phyloP scores from a whole-genome alignment of 345 rosid genomes.

The Salix viminalis region DNA sequence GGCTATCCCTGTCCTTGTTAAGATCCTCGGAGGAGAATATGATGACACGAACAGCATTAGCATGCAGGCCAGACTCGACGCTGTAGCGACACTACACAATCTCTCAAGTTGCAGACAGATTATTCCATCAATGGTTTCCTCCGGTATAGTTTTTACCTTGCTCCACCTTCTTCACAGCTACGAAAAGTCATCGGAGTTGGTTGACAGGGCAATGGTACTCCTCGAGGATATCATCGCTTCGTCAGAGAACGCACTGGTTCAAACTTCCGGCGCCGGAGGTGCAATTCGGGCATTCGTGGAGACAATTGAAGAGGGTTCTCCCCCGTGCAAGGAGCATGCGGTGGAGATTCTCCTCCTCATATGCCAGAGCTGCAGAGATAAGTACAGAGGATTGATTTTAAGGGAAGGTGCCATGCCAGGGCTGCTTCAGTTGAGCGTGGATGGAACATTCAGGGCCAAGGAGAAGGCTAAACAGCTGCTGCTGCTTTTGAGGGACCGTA shows the following conservation, averaged over 20 bases:
- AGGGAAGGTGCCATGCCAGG: slow-evolving; percentile 82
- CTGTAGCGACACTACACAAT: slow-evolving; percentile 68
- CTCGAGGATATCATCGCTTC: slow-evolving; percentile 41
- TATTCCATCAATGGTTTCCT: slow-evolving; percentile 46
- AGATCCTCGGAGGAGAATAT: slow-evolving; percentile 23
- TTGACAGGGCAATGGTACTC: slow-evolving; percentile 56
- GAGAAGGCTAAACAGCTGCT: slow-evolving; percentile 57
- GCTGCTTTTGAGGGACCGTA: slow-evolving; percentile 57
- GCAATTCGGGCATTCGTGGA: slow-evolving; percentile 62
- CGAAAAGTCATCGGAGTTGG: slow-evolving; percentile 45
- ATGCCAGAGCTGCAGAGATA: slow-evolving; percentile 62
- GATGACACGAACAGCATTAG: slow-evolving; percentile 13
- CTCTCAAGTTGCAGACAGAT: slow-evolving; percentile 60
- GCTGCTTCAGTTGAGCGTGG: slow-evolving; percentile 69
- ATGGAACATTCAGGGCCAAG: slow-evolving; percentile 64
- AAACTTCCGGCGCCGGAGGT: slow-evolving; percentile 31
- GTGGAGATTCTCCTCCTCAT: slow-evolving; percentile 56
- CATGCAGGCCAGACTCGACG: slow-evolving; percentile 50
- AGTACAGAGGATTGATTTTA: slow-evolving; percentile 56
- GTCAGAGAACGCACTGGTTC: slow-evolving; percentile 38
- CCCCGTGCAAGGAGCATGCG: slow-evolving; percentile 62
- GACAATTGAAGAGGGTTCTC: slow-evolving; percentile 70
- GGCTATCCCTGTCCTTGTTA: slow-evolving; percentile 41
- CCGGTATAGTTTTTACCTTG: slow-evolving; percentile 44
- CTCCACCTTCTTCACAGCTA: slow-evolving; percentile 40